These are phyloP conservation scores for Plasmodium yoelii DNA, from an alignment of 169 alveolate genomes.

Conservation along the genomic window DNA sequence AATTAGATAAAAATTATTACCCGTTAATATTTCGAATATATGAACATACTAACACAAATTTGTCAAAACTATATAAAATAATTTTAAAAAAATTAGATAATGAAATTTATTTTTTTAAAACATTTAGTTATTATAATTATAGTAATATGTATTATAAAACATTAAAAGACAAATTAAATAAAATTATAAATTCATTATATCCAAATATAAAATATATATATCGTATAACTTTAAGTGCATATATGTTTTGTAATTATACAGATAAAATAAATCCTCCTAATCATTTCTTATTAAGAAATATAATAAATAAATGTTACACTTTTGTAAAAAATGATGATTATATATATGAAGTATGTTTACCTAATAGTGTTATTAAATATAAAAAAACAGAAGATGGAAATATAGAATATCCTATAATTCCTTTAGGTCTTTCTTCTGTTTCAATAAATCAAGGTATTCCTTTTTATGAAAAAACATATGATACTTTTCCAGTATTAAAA, in stretches of 20 bases:
- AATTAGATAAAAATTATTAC: constrained; percentile 28
- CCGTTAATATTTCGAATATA: constrained; percentile 58
- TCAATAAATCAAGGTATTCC: constrained; percentile 63
- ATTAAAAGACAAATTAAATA: constrained; percentile 60
- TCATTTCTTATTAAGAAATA: constrained; percentile 44
- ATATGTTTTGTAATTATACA: constrained; percentile 74
- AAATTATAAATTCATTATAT: constrained; percentile 35
- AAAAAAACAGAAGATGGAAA: constrained; percentile 35
- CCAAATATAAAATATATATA: constrained; percentile 40
- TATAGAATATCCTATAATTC: constrained; percentile 57
- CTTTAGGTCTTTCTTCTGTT: constrained; percentile 51
- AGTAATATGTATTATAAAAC: constrained; percentile 38
- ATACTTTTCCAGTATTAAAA: constrained; percentile 67
- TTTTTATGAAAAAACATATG: constrained; percentile 75
- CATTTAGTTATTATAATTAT: constrained; percentile 26
- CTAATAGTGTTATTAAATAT: constrained; percentile 70
- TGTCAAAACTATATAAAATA: constrained; percentile 35
- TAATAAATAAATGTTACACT: constrained; percentile 56
- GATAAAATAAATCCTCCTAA: constrained; percentile 73
- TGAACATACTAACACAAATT: constrained; percentile 22
- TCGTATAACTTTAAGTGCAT: constrained; percentile 74
- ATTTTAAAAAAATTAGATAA: constrained; percentile 17
- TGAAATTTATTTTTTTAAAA: constrained; percentile 48
- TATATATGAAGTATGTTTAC: constrained; percentile 62
- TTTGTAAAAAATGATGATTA: constrained; percentile 45